Conservation (phyloP, 2,329 filamentous ascomycete genomes). For the Didymella arachidicola region DNA sequence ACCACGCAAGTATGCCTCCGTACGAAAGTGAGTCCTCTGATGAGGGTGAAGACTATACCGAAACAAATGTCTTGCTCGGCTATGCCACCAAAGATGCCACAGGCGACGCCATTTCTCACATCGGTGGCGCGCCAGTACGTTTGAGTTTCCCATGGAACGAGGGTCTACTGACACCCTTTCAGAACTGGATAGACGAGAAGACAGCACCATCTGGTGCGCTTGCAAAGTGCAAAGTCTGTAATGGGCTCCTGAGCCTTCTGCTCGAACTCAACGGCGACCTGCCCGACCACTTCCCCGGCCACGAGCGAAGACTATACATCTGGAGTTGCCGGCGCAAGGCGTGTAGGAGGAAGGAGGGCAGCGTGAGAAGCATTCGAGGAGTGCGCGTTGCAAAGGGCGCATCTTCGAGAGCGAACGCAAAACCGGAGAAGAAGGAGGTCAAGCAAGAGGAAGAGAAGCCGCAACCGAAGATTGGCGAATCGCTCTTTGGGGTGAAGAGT, state of each 20-base stretch:
- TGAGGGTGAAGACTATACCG: conserved; percentile 71
- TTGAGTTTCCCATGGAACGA: not conserved
- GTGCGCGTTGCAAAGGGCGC: conserved; percentile 62
- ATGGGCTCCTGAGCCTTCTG: conserved; percentile 80
- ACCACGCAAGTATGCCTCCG: conserved; percentile 64
- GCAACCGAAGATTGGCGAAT: conserved; percentile 67
- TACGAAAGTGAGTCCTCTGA: conserved; percentile 89
- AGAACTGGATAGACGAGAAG: conserved; percentile 82
- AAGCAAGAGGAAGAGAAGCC: conserved; percentile 45
- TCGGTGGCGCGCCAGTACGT: conserved; percentile 86
- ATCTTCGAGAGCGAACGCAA: conserved; percentile 30
- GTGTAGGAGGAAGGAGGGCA: conserved; percentile 84
- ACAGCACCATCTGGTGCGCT: conserved; percentile 76
- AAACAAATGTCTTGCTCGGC: conserved; percentile 88
- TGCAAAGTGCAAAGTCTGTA: conserved; percentile 87
- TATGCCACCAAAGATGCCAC: conserved; percentile 83
- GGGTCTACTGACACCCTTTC: conserved; percentile 1
- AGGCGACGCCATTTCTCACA: conserved; percentile 83
- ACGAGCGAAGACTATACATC: conserved; percentile 88
- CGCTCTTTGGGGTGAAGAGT: conserved; percentile 72
- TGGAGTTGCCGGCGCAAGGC: conserved; percentile 80
- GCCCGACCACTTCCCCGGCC: conserved; percentile 82
- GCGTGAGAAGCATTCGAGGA: conserved; percentile 77
- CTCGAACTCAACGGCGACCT: conserved; percentile 92
- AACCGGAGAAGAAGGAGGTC: conserved; percentile 30